Conservation (phyloP, 2,329 filamentous ascomycete genomes). For the Acrocalymma vagum region DNA sequence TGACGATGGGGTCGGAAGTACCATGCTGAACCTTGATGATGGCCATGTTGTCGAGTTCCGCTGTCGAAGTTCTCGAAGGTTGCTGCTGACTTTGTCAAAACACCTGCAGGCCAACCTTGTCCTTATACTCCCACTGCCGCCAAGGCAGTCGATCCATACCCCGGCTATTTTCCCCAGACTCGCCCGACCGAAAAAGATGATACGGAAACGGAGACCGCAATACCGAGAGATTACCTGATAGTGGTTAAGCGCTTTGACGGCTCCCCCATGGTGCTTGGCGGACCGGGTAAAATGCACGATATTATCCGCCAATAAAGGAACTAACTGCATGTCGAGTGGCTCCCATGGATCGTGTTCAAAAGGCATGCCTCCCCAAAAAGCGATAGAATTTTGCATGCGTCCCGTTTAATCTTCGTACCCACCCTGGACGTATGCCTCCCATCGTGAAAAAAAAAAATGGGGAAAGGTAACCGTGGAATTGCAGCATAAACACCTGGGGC, state of each 20-base stretch:
- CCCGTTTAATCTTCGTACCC: too few species aligned
- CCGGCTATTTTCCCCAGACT: constrained; percentile 35
- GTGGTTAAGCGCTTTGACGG: constrained; percentile 33
- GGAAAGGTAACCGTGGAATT: too few species aligned
- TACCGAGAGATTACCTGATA: constrained; percentile 32
- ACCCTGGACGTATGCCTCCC: too few species aligned
- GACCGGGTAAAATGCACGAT: constrained; percentile 32
- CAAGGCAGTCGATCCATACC: constrained; percentile 12
- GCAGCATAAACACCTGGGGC: too few species aligned
- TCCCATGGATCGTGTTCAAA: too few species aligned
- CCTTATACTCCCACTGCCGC: constrained; percentile 30
- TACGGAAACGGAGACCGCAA: constrained; percentile 32
- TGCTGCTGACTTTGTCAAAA: constrained; percentile 18
- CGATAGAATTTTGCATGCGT: too few species aligned
- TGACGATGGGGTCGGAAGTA: constrained; percentile 52
- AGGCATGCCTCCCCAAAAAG: too few species aligned
- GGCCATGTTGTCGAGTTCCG: constrained; percentile 36
- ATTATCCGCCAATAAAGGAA: constrained; percentile 28
- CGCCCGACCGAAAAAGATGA: constrained; percentile 21
- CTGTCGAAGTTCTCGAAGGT: constrained; percentile 14
- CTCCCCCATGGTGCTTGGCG: constrained; percentile 24
- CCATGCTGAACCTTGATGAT: constrained; percentile 32
- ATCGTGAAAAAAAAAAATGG: too few species aligned
- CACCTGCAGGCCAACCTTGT: constrained; percentile 14
- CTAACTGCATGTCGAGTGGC: constrained; percentile 19